phyloP scores from a whole-genome alignment of 257 asterid species.

The Craterostigma plantagineum region DNA sequence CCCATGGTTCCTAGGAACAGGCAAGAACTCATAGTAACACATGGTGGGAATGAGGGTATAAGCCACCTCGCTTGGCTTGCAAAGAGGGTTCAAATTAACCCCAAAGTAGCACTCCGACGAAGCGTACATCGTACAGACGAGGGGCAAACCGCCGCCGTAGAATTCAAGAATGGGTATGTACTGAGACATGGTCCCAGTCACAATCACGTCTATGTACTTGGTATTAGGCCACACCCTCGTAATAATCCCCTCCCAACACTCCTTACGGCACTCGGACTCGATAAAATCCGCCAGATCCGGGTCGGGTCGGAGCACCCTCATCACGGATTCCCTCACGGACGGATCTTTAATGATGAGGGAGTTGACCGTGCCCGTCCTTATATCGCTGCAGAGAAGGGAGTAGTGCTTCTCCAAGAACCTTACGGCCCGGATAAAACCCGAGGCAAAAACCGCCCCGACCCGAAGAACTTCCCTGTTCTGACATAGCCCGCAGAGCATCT shows the following conservation, averaged over 20 bases:
- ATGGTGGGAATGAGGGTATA: constrained; percentile 52
- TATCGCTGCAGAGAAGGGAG: constrained; percentile 27
- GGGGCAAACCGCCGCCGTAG: constrained; percentile 41
- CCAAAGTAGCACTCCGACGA: constrained; percentile 61
- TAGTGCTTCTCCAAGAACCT: constrained; percentile 43
- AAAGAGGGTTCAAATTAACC: constrained; percentile 41
- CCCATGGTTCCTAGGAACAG: constrained; percentile 24
- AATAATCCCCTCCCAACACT: constrained; percentile 43
- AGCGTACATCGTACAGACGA: constrained; percentile 61
- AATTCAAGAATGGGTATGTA: constrained; percentile 47
- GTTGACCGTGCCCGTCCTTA: constrained; percentile 28
- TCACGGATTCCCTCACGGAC: constrained; percentile 28
- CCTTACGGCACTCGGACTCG: constrained; percentile 28
- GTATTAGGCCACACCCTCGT: constrained; percentile 53
- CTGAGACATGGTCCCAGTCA: constrained; percentile 67
- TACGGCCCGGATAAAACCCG: constrained; percentile 52
- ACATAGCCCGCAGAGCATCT: constrained; percentile 50
- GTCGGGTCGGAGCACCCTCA: constrained; percentile 30
- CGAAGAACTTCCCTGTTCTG: constrained; percentile 38
- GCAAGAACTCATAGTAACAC: constrained; percentile 57
- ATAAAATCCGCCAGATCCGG: constrained; percentile 29
- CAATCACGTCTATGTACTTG: constrained; percentile 49
- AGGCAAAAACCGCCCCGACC: constrained; percentile 63
- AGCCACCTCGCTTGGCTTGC: constrained; percentile 40
- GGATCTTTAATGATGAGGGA: constrained; percentile 25